These are phyloP conservation scores for Imleria badia DNA, from an alignment of 768 basidiomycete species.

Conservation along the genomic window DNA sequence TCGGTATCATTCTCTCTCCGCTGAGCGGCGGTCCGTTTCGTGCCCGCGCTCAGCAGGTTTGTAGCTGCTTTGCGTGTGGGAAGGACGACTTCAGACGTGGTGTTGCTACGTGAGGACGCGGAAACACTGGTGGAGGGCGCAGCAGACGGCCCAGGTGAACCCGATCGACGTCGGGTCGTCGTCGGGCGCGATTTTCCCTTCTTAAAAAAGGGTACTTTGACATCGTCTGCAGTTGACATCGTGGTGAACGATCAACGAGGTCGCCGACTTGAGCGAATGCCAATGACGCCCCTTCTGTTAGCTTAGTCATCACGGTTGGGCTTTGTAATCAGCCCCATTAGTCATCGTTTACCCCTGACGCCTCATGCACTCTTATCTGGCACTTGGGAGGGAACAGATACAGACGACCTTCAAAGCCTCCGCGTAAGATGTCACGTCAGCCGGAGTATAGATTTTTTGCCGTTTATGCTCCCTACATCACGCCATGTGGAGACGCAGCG, in stretches of 20 bases:
- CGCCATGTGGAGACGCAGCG: too few species aligned
- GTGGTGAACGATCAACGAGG: conserved; percentile 2
- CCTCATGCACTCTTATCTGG: neutral
- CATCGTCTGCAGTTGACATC: conserved; percentile 35
- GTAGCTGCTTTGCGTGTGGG: conserved; percentile 66
- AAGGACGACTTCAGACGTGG: conserved; percentile 65
- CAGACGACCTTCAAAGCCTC: neutral
- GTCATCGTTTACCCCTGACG: conserved; percentile 13
- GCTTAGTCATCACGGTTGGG: conserved; percentile 18
- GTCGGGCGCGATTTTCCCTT: conserved; percentile 78
- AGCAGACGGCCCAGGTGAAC: conserved; percentile 48
- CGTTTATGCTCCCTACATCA: neutral
- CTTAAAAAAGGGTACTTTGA: conserved; percentile 86
- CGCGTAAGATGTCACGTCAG: neutral
- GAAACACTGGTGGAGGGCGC: conserved; percentile 21
- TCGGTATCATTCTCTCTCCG: conserved; percentile 46
- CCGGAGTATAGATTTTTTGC: neutral
- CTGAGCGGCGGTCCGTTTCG: conserved; percentile 59
- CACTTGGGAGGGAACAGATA: neutral
- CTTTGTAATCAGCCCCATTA: conserved; percentile 12
- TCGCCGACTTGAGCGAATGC: neutral
- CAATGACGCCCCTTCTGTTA: too few species aligned
- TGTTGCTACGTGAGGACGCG: conserved; percentile 21
- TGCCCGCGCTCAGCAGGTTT: conserved; percentile 78
- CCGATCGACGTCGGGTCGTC: conserved; percentile 72